Evolutionary conservation across 768 basidiomycete genomes (phyloP), one percentile per base, ranked within the genome.

Genomic region (Zangia roseola): DNA sequence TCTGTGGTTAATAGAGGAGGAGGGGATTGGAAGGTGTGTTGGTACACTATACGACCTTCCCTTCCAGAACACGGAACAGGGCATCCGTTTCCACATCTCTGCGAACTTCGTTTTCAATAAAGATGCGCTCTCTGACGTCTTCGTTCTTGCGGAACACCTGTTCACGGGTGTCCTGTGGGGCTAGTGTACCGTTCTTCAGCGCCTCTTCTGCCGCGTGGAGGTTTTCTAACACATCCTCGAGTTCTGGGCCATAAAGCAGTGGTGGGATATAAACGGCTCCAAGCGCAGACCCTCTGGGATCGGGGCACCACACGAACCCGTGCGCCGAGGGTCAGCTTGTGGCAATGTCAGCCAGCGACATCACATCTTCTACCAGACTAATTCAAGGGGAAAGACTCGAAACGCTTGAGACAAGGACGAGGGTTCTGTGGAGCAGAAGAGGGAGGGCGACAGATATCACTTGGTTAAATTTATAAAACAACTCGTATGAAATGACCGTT

Each of bases 101-200:
- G 36, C 79, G 74, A 4, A 69, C 74, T 58, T 91, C 83, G 33
- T 71, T 72, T 2, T 84, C 81, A 26, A 74, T 58, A 63, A 88
- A 89, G 2, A 82, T 63, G 8, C 70, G 77, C 19, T 86, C 74
- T 7, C 88, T 73, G 43, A 80, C 81, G 10, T 84, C 81, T 64
- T 91, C 89, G 50, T 79, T 77, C 2, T 69, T 69, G 14, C 79
- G 75, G 68, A 88, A 90, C 25, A 82, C 80, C 8, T 63, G 64
- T 48, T 91, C 88, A 10, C 88, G 79, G 1, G 78, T 79, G 42
- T 80, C 79, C 30, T 78, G 75, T 0, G 81, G 77, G 2, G 74
- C 73, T 8, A 72, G 70, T 9, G 74, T 71, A 6, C 78, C 70
- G 25, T 78, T 70, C 4, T 74, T 70, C 12, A 89, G 60, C 19